Percentiles rank a stretch among this genome's conserved stretches.
These are phyloP conservation scores for Agaricales sp. DNA, from an alignment of 1,284 basidiomycete species.

Conservation along the genomic window DNA sequence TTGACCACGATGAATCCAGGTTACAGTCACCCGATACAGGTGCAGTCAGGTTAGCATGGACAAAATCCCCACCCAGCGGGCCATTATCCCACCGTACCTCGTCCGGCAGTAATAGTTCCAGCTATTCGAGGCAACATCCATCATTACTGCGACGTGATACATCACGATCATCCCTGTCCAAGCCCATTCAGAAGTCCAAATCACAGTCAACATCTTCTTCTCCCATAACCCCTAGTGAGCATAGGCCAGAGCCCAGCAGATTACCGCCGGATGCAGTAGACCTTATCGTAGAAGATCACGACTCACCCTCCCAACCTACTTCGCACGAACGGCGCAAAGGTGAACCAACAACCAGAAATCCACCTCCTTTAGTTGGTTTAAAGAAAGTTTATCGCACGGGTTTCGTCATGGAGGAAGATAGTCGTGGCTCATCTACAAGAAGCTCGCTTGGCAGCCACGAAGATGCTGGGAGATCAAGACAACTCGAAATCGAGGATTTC, in stretches of 20 bases:
- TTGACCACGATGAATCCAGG: constrained; percentile 1
- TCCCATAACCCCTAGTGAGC: neutral
- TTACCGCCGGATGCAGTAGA: constrained; percentile 72
- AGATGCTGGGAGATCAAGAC: neutral
- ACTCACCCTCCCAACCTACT: constrained; percentile 39
- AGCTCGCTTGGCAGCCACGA: neutral
- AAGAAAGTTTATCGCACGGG: constrained; percentile 44
- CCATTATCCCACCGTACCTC: constrained; percentile 1
- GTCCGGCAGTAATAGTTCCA: constrained; percentile 2
- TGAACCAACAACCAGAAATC: constrained; percentile 37
- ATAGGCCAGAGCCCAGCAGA: constrained; percentile 7
- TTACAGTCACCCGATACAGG: neutral
- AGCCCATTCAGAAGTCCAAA: neutral
- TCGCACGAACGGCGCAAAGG: constrained; percentile 41
- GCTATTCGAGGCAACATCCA: constrained; percentile 9
- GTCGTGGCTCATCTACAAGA: constrained; percentile 11
- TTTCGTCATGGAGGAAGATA: constrained; percentile 32
- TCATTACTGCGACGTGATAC: constrained; percentile 1
- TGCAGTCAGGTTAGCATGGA: neutral
- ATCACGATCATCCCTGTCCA: neutral
- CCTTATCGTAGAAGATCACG: constrained; percentile 55
- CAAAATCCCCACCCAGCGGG: too few relatives aligned
- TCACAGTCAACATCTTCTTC: neutral
- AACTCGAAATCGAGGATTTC: constrained; percentile 24
- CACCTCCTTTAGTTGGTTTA: constrained; percentile 30